phyloP scores from a whole-genome alignment of 148 eudicot genomes.

The Heliamphora exappendiculata region DNA sequence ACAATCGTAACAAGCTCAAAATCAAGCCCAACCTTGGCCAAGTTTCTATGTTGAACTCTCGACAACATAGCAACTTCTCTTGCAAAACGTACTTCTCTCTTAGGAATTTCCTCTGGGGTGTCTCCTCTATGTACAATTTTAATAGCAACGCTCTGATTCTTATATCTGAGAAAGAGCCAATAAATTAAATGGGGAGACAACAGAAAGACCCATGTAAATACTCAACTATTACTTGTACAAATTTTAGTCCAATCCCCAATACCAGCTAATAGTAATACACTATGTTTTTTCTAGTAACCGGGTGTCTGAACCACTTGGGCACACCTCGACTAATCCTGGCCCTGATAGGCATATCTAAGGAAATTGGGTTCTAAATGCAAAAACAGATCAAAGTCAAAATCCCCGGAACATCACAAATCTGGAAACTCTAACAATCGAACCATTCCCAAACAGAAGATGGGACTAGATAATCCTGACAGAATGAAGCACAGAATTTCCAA shows the following conservation, averaged over 20 bases:
- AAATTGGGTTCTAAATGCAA: neutral
- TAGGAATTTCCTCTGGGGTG: constrained; percentile 73
- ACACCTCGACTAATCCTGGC: too few relatives aligned
- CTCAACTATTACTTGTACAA: neutral
- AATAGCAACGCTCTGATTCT: constrained; percentile 72
- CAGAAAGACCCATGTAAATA: neutral
- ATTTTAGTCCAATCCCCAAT: neutral
- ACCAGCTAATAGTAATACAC: neutral
- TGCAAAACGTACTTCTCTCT: constrained; percentile 64
- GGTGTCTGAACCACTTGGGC: too few relatives aligned
- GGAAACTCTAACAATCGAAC: neutral
- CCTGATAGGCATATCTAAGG: neutral
- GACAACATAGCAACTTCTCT: constrained; percentile 93
- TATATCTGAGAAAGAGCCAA: constrained; percentile 44
- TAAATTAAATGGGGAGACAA: neutral
- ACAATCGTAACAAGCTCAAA: neutral
- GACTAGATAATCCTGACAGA: neutral
- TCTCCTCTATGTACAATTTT: constrained; percentile 84
- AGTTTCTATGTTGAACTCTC: constrained; percentile 82
- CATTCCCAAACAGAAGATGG: neutral
- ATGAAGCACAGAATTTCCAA: neutral
- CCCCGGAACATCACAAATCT: constrained; percentile 4
- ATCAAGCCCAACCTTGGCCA: constrained; percentile 56
- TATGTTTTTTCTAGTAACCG: too few relatives aligned
- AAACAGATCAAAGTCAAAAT: neutral